Evolutionary conservation across 441 rosid genomes (phyloP), one percentile per base, ranked within the genome.

Genomic region (Sinapis alba): DNA sequence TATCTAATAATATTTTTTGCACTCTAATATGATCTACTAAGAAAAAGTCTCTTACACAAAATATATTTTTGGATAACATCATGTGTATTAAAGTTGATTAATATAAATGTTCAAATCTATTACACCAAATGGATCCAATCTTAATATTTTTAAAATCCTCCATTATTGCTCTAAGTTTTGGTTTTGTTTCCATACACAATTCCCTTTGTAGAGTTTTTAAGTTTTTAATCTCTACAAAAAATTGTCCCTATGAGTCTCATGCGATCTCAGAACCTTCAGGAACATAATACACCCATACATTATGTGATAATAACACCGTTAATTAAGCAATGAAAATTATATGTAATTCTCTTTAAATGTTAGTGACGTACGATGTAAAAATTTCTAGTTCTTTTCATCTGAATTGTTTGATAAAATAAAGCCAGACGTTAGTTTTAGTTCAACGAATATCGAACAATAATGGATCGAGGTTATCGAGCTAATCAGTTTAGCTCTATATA

Each of bases 11-110:
- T n/a, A n/a, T n/a, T n/a, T 20, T 9, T 11, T 3, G 3, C 2
- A 62, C 51, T 21, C 6, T 5, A 5, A 45, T 47, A 38, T 10
- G 62, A 24, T 34, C 41, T 72, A 62, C 27, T 50, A 36, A 41
- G 77, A 65, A 65, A 73, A 65, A 41, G 65, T 73, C 50, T 41
- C 60, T 3, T 43, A 11, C 26, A 27, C 21, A 28, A 20, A 28
- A 6, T 41, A 27, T 63, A 7, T 10, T 23, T 62, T 54, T 64
- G 50, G 71, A 28, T 41, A 18, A 3, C 59, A 57, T 64, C 11
- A 36, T 30, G 32, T 50, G 50, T 61, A 47, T 28, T 28, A 65
- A 47, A 65, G 12, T 2, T 38, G 30, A 64, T 56, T 45, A 58
- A 56, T 23, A 56, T 56, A 13, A 24, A 13, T 11, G 30, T 23